Percentiles rank a stretch among this genome's conserved stretches.
Conservation (phyloP, 495 filamentous ascomycete species). For the Penicillium salamii region DNA sequence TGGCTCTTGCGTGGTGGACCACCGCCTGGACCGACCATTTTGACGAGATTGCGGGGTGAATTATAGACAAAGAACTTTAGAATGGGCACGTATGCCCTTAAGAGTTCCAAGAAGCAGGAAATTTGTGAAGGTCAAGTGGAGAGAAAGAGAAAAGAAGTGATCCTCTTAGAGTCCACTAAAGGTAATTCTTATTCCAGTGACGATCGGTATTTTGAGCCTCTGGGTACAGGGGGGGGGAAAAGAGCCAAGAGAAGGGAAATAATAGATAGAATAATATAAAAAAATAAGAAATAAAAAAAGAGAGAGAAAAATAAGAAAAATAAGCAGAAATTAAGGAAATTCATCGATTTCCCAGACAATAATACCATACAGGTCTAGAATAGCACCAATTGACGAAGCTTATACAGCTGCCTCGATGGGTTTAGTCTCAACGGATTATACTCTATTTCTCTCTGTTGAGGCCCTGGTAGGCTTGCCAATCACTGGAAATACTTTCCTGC, state of each 20-base stretch:
- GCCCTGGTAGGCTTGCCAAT: no score
- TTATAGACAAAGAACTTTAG: neutral
- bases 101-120: neutral
- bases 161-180: neutral
- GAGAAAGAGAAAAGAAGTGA: neutral
- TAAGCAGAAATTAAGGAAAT: neutral
- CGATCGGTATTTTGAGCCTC: constrained; percentile 28
- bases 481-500: no score
- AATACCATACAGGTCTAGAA: constrained; percentile 3
- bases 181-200: constrained; percentile 13
- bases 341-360: no score
- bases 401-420: constrained; percentile 21
- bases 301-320: neutral
- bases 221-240: constrained; percentile 8
- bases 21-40: constrained; percentile 51
- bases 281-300: neutral
- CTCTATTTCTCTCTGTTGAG: neutral
- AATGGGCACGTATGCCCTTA: no score
- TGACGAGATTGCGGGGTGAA: constrained; percentile 9
- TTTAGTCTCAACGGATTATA: constrained; percentile 4
- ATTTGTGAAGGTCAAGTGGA: neutral
- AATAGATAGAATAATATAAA: neutral
- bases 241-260: neutral
- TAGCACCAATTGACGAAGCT: constrained; percentile 6
- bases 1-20: constrained; percentile 69